Evolutionary conservation across 208 protist species (phyloP).

Genomic region (Leishmania martiniquensis): DNA sequence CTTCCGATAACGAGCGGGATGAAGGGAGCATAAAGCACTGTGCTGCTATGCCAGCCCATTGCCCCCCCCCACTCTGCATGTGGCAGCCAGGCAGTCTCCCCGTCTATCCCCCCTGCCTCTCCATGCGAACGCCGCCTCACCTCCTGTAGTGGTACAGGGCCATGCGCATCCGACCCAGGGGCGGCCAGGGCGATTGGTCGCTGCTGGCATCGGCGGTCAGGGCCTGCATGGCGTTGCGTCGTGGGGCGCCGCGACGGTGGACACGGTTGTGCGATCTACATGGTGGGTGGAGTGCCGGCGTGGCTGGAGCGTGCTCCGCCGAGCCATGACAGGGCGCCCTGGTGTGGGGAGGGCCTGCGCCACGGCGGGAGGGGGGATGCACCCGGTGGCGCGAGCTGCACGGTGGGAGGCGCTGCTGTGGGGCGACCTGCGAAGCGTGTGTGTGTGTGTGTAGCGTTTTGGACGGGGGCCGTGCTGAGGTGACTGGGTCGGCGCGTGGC

Average conservation of each 20-base stretch:
- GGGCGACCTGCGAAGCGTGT: neutral
- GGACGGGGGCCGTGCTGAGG: neutral
- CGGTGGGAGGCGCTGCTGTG: neutral
- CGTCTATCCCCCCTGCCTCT: neutral
- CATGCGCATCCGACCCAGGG: neutral
- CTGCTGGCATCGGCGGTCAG: neutral
- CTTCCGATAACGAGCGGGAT: no score
- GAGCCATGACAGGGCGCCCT: neutral
- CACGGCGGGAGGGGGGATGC: neutral
- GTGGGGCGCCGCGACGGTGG: neutral
- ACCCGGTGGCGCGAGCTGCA: neutral
- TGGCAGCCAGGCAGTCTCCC: no score
- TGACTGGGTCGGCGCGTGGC: neutral
- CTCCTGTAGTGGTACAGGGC: neutral
- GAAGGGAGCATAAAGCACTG: no score
- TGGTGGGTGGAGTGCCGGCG: neutral
- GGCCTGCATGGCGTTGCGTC: neutral
- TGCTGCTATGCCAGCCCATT: no score
- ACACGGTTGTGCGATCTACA: neutral
- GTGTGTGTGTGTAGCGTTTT: neutral
- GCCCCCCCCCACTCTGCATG: neutral
- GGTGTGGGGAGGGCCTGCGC: neutral
- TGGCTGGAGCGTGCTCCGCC: neutral
- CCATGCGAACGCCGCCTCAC: neutral
- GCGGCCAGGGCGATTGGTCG: neutral